Conservation (phyloP, 345 rosid genomes). For the Ceriops zippeliana region DNA sequence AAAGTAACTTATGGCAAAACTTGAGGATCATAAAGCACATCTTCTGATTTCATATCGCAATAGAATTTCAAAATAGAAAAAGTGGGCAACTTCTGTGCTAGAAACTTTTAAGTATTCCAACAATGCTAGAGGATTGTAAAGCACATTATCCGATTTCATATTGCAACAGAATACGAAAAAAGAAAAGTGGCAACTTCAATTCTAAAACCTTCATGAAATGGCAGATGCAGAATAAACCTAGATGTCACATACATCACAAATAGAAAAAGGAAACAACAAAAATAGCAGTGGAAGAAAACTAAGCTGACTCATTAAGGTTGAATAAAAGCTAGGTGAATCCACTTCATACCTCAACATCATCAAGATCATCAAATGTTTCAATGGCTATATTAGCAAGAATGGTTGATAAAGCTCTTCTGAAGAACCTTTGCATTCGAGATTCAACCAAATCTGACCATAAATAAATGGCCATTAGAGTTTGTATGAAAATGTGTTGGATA, state of each 20-base stretch:
- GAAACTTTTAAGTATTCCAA: too few species aligned
- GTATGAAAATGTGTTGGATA: not conserved
- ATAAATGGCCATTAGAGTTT: conserved; percentile 6
- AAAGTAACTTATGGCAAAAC: too few species aligned
- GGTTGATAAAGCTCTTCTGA: conserved; percentile 51
- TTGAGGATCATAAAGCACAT: not conserved
- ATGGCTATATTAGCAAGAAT: conserved; percentile 56
- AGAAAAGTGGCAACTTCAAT: not conserved
- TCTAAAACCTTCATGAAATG: conserved; percentile 1
- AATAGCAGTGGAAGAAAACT: too few species aligned
- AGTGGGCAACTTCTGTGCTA: not conserved
- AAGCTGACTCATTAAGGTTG: too few species aligned
- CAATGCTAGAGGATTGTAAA: not conserved
- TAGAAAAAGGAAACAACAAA: too few species aligned
- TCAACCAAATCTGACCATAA: conserved; percentile 56
- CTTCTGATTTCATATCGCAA: not conserved
- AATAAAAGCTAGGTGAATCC: not conserved
- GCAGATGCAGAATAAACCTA: conserved; percentile 4
- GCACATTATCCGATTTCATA: not conserved
- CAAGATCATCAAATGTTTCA: conserved; percentile 54
- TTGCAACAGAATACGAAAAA: not conserved
- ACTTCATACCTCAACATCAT: conserved; percentile 59
- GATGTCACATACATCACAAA: too few species aligned
- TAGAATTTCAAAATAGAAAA: not conserved
- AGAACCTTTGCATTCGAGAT: conserved; percentile 46